phyloP scores from a whole-genome alignment of 768 basidiomycete species.

The Suillus weaverae region DNA sequence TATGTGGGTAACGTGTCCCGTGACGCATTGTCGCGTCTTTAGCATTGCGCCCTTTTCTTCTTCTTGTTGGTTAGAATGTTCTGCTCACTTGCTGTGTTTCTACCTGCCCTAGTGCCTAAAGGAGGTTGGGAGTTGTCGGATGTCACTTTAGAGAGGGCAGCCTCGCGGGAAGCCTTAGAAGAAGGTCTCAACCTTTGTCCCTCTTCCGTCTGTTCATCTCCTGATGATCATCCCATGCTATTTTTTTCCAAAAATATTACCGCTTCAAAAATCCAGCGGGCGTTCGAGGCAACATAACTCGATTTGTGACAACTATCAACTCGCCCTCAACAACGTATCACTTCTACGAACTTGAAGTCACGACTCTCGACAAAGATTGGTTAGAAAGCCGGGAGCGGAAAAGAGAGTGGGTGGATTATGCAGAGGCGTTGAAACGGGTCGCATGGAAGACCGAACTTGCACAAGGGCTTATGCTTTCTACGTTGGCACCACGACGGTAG shows the following conservation, averaged over 20 bases:
- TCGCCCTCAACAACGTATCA: constrained; percentile 82
- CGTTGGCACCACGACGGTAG: constrained; percentile 61
- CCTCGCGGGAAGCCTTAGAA: constrained; percentile 90
- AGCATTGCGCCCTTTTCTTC: constrained; percentile 10
- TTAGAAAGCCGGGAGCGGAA: constrained; percentile 75
- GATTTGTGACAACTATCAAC: constrained; percentile 81
- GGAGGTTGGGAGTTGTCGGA: constrained; percentile 88
- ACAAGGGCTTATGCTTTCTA: constrained; percentile 70
- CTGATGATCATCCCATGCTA: constrained; percentile 57
- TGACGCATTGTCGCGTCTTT: constrained; percentile 5
- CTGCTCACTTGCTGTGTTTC: background rate
- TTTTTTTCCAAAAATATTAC: constrained; percentile 31
- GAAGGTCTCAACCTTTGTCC: constrained; percentile 91
- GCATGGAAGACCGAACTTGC: constrained; percentile 86
- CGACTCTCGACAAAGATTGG: constrained; percentile 76
- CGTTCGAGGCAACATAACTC: constrained; percentile 83
- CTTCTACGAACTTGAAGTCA: constrained; percentile 87
- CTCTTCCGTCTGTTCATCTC: constrained; percentile 71
- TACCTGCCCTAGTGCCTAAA: constrained; percentile 69
- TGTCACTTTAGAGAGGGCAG: constrained; percentile 80
- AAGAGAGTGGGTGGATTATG: constrained; percentile 88
- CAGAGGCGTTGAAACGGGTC: constrained; percentile 71
- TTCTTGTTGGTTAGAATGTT: constrained; percentile 1
- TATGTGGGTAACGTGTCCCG: constrained; percentile 8
- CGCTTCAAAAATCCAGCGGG: constrained; percentile 58